Evolutionary conservation across 352 stramenopile genomes (phyloP), one percentile per base, ranked within the genome.

Genomic region (Phytophthora agathidicida): DNA sequence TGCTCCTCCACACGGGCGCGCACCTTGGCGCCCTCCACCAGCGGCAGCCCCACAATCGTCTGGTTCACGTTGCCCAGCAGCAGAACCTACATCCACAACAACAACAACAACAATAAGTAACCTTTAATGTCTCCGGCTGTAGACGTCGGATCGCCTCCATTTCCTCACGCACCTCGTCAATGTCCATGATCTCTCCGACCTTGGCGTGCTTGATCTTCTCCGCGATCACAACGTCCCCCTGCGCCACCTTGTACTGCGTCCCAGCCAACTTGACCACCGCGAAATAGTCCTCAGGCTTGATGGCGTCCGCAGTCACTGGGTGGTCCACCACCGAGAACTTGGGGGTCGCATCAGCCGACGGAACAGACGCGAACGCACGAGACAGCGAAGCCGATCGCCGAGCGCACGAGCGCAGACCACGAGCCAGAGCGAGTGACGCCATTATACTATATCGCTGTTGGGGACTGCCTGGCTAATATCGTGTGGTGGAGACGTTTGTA

Each of bases 191-290:
- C 70, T 91, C 78, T 52, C 86, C 86, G 23, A 95, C 86, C 65
- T 95, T 91, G 57, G 86, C 86, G 47, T 88, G 37, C 60, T 92
- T 90, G 61, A 95, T 83, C 76, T 95, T 95, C 60, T 95, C 86
- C 4, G 84, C 65, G 30, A 93, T 74, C 22, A 95, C 82, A 32
- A 93, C 77, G 53, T 95, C 86, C 42, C 86, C 86, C 74, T 93
- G 72, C 23, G 83, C 86, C 52, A 95, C 83, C 70, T 95, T 95
- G 73, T 93, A 95, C 68, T 95, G 86, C 43, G 83, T 95, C 17
- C 81, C 83, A 24, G 67, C 82, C 30, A 95, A 73, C 71, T 95
- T 95, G 50, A 95, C 67, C 22, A 95, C 80, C 10, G 86, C 86
- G 58, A 95, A 95, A 60, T 88, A 89, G 56, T 92, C 85, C 36